Conservation (phyloP, 1,284 basidiomycete genomes). For the Pyrrhoderma noxium region DNA sequence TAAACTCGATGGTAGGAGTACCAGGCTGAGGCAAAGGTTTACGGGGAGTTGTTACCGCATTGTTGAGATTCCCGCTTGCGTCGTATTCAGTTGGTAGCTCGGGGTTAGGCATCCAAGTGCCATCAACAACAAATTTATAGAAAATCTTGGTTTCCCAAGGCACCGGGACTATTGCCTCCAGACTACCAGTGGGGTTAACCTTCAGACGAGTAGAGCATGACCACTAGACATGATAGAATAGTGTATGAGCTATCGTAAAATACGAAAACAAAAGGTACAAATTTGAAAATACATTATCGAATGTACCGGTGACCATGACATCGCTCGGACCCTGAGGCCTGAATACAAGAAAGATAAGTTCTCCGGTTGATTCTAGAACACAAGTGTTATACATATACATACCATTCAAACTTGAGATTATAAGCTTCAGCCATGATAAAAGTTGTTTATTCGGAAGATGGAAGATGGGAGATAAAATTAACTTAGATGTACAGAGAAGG, state of each 20-base stretch:
- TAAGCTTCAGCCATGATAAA: conserved; percentile 19
- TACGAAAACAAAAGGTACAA: neutral
- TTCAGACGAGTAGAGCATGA: conserved; percentile 59
- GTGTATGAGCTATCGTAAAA: neutral
- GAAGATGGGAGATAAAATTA: conserved; percentile 6
- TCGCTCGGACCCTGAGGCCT: conserved; percentile 55
- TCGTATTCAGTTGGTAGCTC: conserved; percentile 58
- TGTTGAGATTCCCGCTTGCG: conserved; percentile 60
- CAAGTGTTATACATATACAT: neutral
- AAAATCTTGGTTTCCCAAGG: conserved; percentile 58
- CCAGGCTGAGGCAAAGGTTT: conserved; percentile 30
- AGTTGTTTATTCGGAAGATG: conserved; percentile 1
- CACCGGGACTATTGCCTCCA: conserved; percentile 46
- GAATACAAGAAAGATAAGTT: neutral
- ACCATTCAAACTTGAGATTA: conserved; percentile 20
- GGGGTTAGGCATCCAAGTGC: conserved; percentile 51
- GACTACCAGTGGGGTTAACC: conserved; percentile 44
- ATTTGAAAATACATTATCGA: conserved; percentile 56
- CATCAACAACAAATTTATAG: conserved; percentile 80
- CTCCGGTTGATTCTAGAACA: neutral
- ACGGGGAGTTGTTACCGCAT: conserved; percentile 56
- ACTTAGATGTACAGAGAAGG: neutral
- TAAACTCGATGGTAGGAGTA: neutral
- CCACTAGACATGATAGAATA: conserved; percentile 30
- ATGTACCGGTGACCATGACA: conserved; percentile 69